Evolutionary conservation across 2,329 filamentous ascomycete species (phyloP), one percentile per base, ranked within the genome.

Genomic region (Arthrobotrys conoides): DNA sequence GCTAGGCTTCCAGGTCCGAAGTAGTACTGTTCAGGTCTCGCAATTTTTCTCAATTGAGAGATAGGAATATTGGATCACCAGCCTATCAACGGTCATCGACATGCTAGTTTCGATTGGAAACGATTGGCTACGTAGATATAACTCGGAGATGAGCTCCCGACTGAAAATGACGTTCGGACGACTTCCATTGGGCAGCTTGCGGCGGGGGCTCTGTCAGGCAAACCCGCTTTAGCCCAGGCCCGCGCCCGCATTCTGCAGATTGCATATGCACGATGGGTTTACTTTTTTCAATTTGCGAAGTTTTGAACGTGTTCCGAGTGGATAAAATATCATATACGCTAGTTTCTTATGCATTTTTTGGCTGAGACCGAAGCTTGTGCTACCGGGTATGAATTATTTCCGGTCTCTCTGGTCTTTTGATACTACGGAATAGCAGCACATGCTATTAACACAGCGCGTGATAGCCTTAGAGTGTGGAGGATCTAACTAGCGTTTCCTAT

Each of bases 271-370:
- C 48, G 44, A 20, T 18, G 9, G 9, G 24, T 51, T 51, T 71
- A 33, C 36, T 61, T 61, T 61, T 44, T 61, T 3, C 6, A n/a
- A 30, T 30, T 44, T n/a, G 5, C n/a, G 57, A 41, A 41, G 33
- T n/a, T 6, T 24, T 44, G 16, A 18, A 61, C 33, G 5, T 61
- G 33, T 61, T 61, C 57, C 36, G 36, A 44, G 18, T 30, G 36
- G 36, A 27, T 36, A 38, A 16, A 18, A 66, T 41, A 44, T 59
- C 57, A 20, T 20, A 5, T 24, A 48, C 71, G 57, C 72, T 76
- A 76, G 49, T 76, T 76, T 66, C 73, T 71, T 77, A 77, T 77
- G 67, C 73, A 71, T 57, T 38, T 77, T 53, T 77, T 41, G 1
- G 44, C 49, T 33, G 5, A 36, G 38, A 41, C n/a, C n/a, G 48